Conservation (phyloP, 2,329 filamentous ascomycete genomes). For the Xylaria sp. region DNA sequence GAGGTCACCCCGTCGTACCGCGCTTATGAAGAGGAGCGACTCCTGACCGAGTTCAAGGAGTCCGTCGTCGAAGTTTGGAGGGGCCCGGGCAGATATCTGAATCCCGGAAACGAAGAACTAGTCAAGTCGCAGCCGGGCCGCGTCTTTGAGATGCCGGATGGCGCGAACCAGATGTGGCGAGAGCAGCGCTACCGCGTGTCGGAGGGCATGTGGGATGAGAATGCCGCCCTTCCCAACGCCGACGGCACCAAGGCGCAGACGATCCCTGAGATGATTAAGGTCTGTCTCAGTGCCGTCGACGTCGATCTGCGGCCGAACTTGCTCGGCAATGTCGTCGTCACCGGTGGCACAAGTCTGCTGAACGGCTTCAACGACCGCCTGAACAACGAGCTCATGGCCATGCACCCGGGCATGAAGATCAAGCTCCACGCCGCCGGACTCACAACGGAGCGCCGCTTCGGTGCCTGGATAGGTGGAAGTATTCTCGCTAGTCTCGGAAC, state of each 20-base stretch:
- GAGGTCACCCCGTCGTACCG: slow-evolving; percentile 76
- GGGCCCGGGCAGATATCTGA: slow-evolving; percentile 74
- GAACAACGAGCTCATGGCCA: slow-evolving; percentile 80
- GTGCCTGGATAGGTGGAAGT: slow-evolving; percentile 95
- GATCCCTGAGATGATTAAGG: slow-evolving; percentile 83
- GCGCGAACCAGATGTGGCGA: slow-evolving; percentile 94
- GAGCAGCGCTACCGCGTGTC: slow-evolving; percentile 85
- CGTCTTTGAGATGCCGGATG: slow-evolving; percentile 97
- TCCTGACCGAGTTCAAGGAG: slow-evolving; percentile 97
- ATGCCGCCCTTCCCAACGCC: slow-evolving; percentile 69
- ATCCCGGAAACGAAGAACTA: slow-evolving; percentile 78
- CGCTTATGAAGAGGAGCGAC: slow-evolving; percentile 87
- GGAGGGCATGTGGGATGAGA: slow-evolving; percentile 92
- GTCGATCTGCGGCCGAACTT: slow-evolving; percentile 87
- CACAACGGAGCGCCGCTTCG: slow-evolving; percentile 89
- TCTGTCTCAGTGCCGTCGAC: slow-evolving; percentile 81
- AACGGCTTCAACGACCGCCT: slow-evolving; percentile 93
- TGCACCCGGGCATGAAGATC: slow-evolving; percentile 87
- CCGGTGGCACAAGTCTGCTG: slow-evolving; percentile 85
- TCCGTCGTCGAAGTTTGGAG: slow-evolving; percentile 95
- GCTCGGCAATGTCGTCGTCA: slow-evolving; percentile 90
- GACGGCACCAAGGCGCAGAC: slow-evolving; percentile 71
- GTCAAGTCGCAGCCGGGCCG: slow-evolving; percentile 78
- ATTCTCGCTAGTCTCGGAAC: slow-evolving; percentile 95
- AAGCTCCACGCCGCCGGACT: slow-evolving; percentile 88